These are phyloP conservation scores for Citrus cavaleriei DNA, from an alignment of 345 rosid genomes.

Conservation along the genomic window DNA sequence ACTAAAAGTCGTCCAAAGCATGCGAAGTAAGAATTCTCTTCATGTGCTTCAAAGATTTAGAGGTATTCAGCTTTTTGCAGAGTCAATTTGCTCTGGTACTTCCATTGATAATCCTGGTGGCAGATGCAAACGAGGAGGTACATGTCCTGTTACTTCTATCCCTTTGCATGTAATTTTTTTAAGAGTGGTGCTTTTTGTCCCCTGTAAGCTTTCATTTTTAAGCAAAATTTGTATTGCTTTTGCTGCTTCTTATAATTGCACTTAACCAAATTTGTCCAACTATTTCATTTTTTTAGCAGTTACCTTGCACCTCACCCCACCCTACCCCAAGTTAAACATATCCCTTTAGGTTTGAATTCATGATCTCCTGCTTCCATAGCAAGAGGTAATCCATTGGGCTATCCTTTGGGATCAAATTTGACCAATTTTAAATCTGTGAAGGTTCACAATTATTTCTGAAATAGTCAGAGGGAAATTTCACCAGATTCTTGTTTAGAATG, in stretches of 20 bases:
- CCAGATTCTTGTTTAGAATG: not conserved
- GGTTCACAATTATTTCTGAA: not conserved
- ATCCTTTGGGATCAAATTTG: not conserved
- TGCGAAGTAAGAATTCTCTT: conserved; percentile 48
- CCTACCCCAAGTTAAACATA: not conserved
- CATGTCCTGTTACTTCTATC: conserved; percentile 3
- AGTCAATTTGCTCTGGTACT: conserved; percentile 65
- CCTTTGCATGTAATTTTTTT: conserved; percentile 7
- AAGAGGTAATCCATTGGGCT: not conserved
- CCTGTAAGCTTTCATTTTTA: not conserved
- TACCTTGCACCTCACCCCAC: not conserved
- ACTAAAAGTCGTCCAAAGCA: conserved; percentile 57
- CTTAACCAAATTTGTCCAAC: not conserved
- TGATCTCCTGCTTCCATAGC: not conserved
- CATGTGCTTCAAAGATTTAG: conserved; percentile 81
- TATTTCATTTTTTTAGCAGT: not conserved
- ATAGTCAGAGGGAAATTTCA: not conserved
- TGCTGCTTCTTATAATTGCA: not conserved
- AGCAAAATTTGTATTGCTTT: not conserved
- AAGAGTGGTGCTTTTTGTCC: not conserved
- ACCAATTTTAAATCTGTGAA: not conserved
- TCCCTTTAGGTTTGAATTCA: not conserved
- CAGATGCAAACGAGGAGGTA: conserved; percentile 45
- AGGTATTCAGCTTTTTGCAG: conserved; percentile 74
- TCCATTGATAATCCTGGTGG: conserved; percentile 35